Evolutionary conservation across 805 yeast species (phyloP).

Genomic region (Saccharomycodes ludwigii): DNA sequence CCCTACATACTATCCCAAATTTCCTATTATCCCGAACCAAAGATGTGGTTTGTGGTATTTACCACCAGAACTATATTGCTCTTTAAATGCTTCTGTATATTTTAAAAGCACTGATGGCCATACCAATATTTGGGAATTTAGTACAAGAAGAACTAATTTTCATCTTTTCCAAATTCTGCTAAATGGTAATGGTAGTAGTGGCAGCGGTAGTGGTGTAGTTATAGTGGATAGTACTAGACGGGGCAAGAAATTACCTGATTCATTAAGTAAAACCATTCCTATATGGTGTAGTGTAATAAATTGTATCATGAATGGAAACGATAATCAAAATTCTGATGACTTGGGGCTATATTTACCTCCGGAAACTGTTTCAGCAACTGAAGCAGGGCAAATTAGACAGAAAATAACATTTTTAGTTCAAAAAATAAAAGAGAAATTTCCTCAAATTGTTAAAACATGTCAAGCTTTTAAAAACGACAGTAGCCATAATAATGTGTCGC

Average conservation of each 20-base stretch:
- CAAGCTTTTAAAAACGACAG: too few species aligned
- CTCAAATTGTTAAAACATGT: too few species aligned
- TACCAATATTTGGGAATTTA: slow-evolving; percentile 67
- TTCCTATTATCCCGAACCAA: slow-evolving; percentile 59
- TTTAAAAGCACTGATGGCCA: slow-evolving; percentile 93
- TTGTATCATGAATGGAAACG: slow-evolving; percentile 24
- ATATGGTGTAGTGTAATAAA: slow-evolving; percentile 84
- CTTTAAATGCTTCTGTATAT: slow-evolving; percentile 39
- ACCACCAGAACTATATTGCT: slow-evolving; percentile 25
- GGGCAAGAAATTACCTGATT: slow-evolving; percentile 79
- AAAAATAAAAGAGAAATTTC: too few species aligned
- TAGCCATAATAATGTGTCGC: too few species aligned
- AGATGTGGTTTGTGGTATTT: slow-evolving; percentile 85
- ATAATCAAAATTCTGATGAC: neutral
- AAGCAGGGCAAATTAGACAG: slow-evolving; percentile 35
- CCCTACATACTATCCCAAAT: slow-evolving; percentile 24
- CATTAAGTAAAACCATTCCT: slow-evolving; percentile 76
- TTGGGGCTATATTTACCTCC: slow-evolving; percentile 36
- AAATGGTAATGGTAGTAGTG: too few species aligned
- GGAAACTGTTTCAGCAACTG: slow-evolving; percentile 43
- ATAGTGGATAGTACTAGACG: slow-evolving; percentile 78
- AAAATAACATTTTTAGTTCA: slow-evolving; percentile 37
- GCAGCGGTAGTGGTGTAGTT: slow-evolving; percentile 42
- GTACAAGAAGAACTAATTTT: slow-evolving; percentile 58
- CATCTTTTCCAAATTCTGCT: slow-evolving; percentile 46